Base-by-base conservation (phyloP, 495 filamentous ascomycete genomes). In the Daldinia bambusicola region DNA sequence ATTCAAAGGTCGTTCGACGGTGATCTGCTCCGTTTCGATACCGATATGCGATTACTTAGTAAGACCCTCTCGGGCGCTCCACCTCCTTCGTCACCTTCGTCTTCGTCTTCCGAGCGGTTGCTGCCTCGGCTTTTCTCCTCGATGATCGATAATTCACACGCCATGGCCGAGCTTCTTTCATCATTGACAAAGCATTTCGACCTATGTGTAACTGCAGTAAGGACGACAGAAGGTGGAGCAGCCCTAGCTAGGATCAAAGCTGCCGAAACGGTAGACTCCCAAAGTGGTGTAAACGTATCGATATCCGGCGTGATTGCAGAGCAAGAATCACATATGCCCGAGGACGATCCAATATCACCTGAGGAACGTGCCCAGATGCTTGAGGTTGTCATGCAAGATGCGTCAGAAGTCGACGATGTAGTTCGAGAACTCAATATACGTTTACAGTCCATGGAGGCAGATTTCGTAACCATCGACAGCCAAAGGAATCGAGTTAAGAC, bases 151-250 rank as follows among this genome's bases (percentile, higher is more conserved):
- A 89, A 94, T 67, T 94, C 95, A 0, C 89, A 90, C 69, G 90
- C 89, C 67, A 95, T 97, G 91, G 95, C 94, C 32, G 82, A 87
- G 56, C 83, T 92, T 20, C 85, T 99, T 0, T 88, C 95, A 70
- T 91, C 90, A 2, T 84, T 99, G 20, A 94, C 93, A n/a, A 84
- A 84, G 13, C 96, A 99, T 80, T 98, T 97, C 72, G 95, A 99
- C 79, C 89, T 96, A 61, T 99, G 95, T 75, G 93, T 95, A 20
- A 94, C 89, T 3, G 96, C 96, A 0, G 89, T 98, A 32, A 92
- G 93, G 69, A 91, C 95, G 66, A 97, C 95, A 1, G 94, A 98
- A 82, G 95, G 94, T 26, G 94, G 93, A 20, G 90, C 90, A 16
- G 93, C 93, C 6, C 86, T 90, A 41, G 84, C 87, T 41, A 84